These are phyloP conservation scores for Crataegus laevigata DNA, from an alignment of 306 rosid species.

Conservation along the genomic window DNA sequence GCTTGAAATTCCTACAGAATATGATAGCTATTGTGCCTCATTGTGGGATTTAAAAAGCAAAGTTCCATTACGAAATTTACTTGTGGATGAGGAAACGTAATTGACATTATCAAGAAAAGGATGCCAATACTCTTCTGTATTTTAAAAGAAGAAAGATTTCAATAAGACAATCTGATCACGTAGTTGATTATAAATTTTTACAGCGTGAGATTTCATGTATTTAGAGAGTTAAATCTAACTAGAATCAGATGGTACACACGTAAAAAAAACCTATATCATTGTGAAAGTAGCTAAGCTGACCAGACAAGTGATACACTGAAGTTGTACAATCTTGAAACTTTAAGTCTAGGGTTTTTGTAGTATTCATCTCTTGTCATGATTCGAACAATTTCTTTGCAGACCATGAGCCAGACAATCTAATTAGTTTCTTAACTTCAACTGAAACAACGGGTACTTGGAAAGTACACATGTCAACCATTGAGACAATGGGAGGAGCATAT, in stretches of 20 bases:
- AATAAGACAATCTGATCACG: too few relatives aligned
- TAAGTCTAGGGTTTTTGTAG: not conserved
- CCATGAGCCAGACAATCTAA: not conserved
- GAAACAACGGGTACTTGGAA: conserved; percentile 6
- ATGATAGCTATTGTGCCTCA: not conserved
- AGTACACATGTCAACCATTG: not conserved
- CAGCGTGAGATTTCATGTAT: too few relatives aligned
- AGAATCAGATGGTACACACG: not conserved
- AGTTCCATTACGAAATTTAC: not conserved
- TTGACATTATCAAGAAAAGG: not conserved
- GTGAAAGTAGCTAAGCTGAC: not conserved
- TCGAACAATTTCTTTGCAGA: not conserved
- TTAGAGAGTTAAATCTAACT: not conserved
- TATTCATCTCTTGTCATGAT: not conserved
- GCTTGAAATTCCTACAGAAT: not conserved
- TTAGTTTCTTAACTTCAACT: not conserved
- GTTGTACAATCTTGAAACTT: not conserved
- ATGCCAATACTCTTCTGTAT: not conserved
- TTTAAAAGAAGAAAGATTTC: too few relatives aligned
- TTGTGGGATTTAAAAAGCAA: not conserved
- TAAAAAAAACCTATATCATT: too few relatives aligned
- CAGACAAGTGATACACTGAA: not conserved
- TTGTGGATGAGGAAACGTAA: not conserved
- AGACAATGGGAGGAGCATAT: not conserved
- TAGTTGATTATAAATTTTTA: too few relatives aligned